Evolutionary conservation across 75 land plant species (phyloP).

Genomic region (Cunninghamia lanceolata): DNA sequence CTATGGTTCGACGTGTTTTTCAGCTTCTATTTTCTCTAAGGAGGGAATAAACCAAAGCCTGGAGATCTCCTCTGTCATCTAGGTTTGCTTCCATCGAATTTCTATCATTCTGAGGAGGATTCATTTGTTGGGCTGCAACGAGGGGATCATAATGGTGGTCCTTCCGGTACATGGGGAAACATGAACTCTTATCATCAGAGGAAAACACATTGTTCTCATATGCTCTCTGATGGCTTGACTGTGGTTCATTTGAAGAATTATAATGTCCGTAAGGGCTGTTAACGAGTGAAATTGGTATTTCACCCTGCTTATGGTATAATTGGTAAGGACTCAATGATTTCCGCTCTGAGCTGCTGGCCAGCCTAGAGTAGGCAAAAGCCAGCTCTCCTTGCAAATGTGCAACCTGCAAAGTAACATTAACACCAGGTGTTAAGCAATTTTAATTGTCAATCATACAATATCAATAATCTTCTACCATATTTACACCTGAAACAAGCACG

Average conservation of each 20-base stretch:
- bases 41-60: background rate
- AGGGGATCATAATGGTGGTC: background rate
- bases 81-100: background rate
- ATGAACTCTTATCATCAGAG: background rate
- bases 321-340: background rate
- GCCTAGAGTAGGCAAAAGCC: background rate
- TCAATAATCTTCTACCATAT: background rate
- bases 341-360: background rate
- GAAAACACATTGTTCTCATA: background rate
- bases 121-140: background rate
- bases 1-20: background rate
- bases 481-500: background rate
- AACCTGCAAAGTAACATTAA: slow-evolving; percentile 10
- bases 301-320: background rate
- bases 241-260: background rate
- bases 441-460: background rate
- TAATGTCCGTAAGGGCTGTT: background rate
- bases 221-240: background rate
- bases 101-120: background rate
- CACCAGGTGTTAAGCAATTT: background rate
- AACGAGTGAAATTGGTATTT: background rate
- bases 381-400: background rate
- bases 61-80: background rate
- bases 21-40: background rate
- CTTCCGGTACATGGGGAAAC: background rate